Conservation (phyloP, 2,329 filamentous ascomycete species). For the Arthrobotrys sphaeroides region DNA sequence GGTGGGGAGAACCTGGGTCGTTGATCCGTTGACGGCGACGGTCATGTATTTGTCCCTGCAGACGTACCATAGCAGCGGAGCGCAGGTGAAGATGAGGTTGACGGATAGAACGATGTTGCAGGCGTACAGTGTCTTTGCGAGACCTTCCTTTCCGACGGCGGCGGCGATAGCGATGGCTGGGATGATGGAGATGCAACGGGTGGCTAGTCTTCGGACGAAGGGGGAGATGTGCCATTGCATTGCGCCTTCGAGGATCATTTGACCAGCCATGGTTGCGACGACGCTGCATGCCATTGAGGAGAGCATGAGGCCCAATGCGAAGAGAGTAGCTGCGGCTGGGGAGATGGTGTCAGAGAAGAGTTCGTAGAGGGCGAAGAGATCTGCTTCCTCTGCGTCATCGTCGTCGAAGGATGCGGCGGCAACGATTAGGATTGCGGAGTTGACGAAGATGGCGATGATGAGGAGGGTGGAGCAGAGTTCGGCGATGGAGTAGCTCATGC, state of each 20-base stretch:
- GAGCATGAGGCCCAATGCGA: slow-evolving; percentile 55
- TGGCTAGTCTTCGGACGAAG: slow-evolving; percentile 58
- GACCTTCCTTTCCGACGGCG: slow-evolving; percentile 58
- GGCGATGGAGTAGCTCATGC: slow-evolving; percentile 62
- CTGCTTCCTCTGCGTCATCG: slow-evolving; percentile 42
- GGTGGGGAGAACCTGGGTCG: slow-evolving; percentile 26
- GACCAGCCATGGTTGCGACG: slow-evolving; percentile 55
- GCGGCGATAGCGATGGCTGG: slow-evolving; percentile 59
- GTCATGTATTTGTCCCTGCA: slow-evolving; percentile 58
- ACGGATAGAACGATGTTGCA: slow-evolving; percentile 58
- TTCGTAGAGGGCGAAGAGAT: slow-evolving; percentile 53
- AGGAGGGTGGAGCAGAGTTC: slow-evolving; percentile 62
- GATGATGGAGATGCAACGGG: slow-evolving; percentile 59
- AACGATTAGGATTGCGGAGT: slow-evolving; percentile 62
- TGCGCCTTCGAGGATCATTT: slow-evolving; percentile 58
- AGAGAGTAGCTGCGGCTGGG: slow-evolving; percentile 53
- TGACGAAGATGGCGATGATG: slow-evolving; percentile 63
- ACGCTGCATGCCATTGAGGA: slow-evolving; percentile 53
- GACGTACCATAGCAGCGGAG: slow-evolving; percentile 59
- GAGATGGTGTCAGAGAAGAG: slow-evolving; percentile 54
- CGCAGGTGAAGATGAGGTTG: slow-evolving; percentile 59
- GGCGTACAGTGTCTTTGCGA: slow-evolving; percentile 58
- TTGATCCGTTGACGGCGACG: slow-evolving; percentile 50
- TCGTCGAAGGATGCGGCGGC: slow-evolving; percentile 56
- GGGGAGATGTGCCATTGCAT: slow-evolving; percentile 58